phyloP scores from a whole-genome alignment of 164 flowering plant genomes.

The Umbilicus rupestris region DNA sequence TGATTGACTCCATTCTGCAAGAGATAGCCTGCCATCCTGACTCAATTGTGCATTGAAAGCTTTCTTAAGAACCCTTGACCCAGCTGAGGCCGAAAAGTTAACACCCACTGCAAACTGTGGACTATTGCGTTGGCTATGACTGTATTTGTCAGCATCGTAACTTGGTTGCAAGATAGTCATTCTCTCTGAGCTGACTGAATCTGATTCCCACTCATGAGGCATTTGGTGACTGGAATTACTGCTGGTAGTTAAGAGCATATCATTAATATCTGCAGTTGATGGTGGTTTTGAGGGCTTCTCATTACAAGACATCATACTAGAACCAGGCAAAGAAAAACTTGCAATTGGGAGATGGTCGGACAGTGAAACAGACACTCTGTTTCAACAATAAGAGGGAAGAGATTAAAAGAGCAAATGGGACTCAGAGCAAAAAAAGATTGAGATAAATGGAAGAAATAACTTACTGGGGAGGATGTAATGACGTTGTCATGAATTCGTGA shows the following conservation, averaged over 20 bases:
- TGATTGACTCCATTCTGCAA: slow-evolving; percentile 14
- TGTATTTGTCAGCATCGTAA: background rate
- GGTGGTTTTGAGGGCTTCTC: background rate
- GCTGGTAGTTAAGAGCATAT: background rate
- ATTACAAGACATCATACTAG: background rate
- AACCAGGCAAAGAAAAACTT: background rate
- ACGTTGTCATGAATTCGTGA: slow-evolving; percentile 36
- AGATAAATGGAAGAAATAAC: background rate
- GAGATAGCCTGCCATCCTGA: slow-evolving; percentile 13
- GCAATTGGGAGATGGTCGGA: background rate
- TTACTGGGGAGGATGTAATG: slow-evolving; percentile 16
- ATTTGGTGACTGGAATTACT: background rate
- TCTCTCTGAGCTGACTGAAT: background rate
- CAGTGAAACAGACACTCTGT: background rate
- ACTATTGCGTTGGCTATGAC: background rate
- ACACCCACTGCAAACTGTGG: background rate
- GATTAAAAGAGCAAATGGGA: background rate
- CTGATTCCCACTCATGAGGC: background rate
- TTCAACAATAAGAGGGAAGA: background rate
- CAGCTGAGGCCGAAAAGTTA: background rate
- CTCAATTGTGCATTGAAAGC: background rate
- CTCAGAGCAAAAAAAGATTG: background rate
- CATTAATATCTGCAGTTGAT: background rate
- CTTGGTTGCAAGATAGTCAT: background rate
- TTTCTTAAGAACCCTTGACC: background rate